A percentile compares a stretch with the other conserved stretches of the same genome.
Evolutionary conservation across 257 asterid genomes (phyloP).

Genomic region (Cynanchum wilfordii): DNA sequence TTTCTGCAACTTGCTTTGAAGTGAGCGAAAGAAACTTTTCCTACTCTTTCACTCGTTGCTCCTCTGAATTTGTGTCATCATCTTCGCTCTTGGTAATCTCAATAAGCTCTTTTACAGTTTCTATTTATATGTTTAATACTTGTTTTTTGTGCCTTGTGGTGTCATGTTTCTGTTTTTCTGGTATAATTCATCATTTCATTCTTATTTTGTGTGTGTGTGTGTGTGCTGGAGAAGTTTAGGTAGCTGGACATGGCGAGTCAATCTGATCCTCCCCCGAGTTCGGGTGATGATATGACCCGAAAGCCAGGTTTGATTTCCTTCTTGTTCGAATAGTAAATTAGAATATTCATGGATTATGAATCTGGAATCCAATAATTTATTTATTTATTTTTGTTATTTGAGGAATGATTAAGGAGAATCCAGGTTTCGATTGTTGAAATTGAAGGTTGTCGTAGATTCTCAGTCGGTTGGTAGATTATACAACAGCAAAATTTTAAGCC

Average conservation of each 20-base stretch:
- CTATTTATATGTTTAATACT: background rate
- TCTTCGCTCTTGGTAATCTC: conserved; percentile 14
- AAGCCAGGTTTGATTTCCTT: conserved; percentile 39
- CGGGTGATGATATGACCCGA: conserved; percentile 37
- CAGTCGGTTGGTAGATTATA: background rate
- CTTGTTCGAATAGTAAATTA: background rate
- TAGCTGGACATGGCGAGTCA: conserved; percentile 44
- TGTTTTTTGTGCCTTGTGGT: background rate
- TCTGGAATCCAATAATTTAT: background rate
- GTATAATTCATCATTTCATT: background rate
- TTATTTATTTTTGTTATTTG: background rate
- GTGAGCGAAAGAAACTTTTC: conserved; percentile 12
- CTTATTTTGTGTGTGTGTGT: background rate
- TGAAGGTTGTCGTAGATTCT: background rate
- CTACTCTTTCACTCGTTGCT: background rate
- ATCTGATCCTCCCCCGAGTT: conserved; percentile 50
- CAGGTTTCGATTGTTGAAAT: background rate
- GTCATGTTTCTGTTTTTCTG: background rate
- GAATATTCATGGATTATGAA: background rate
- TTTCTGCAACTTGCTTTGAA: conserved; percentile 17
- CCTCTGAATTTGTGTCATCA: conserved; percentile 17
- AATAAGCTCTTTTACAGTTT: background rate
- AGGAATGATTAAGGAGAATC: background rate
- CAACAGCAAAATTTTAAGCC: background rate
- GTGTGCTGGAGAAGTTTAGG: conserved; percentile 14